Conservation (phyloP, 306 rosid genomes). For the Comarum palustre region DNA sequence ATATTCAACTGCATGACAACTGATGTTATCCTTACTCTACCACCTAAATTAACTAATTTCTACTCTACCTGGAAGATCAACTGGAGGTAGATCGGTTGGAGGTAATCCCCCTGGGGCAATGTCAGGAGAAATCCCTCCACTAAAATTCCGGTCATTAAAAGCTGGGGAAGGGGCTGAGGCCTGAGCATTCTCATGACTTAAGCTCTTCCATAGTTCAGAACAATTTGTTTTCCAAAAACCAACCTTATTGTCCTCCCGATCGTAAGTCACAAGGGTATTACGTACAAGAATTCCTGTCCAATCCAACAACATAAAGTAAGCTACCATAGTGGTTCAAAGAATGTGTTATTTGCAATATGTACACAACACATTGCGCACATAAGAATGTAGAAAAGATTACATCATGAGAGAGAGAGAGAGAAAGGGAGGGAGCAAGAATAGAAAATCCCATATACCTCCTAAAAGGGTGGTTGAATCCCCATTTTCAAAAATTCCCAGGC, state of each 20-base stretch:
- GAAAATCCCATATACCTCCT: constrained; percentile 36
- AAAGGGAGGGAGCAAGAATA: background rate
- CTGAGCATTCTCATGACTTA: constrained; percentile 25
- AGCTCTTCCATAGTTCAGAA: constrained; percentile 45
- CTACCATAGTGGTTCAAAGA: background rate
- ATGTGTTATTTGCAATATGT: background rate
- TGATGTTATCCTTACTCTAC: background rate
- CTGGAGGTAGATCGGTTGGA: constrained; percentile 11
- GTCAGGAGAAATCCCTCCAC: constrained; percentile 25
- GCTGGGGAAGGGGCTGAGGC: constrained; percentile 13
- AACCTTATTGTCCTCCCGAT: constrained; percentile 37
- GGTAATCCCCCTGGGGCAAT: constrained; percentile 28
- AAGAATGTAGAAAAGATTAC: background rate
- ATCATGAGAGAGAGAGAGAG: background rate
- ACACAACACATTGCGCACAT: background rate
- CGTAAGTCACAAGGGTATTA: constrained; percentile 52
- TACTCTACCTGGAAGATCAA: constrained; percentile 34
- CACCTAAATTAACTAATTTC: background rate
- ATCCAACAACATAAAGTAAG: constrained; percentile 10
- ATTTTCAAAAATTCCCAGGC: constrained; percentile 48
- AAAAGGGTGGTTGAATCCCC: constrained; percentile 48
- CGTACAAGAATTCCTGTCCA: constrained; percentile 49
- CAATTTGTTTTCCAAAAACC: constrained; percentile 55
- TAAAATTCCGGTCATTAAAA: constrained; percentile 17
- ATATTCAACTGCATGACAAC: background rate